phyloP scores from a whole-genome alignment of 2,329 filamentous ascomycete species.

The Curvularia eragrostidis region DNA sequence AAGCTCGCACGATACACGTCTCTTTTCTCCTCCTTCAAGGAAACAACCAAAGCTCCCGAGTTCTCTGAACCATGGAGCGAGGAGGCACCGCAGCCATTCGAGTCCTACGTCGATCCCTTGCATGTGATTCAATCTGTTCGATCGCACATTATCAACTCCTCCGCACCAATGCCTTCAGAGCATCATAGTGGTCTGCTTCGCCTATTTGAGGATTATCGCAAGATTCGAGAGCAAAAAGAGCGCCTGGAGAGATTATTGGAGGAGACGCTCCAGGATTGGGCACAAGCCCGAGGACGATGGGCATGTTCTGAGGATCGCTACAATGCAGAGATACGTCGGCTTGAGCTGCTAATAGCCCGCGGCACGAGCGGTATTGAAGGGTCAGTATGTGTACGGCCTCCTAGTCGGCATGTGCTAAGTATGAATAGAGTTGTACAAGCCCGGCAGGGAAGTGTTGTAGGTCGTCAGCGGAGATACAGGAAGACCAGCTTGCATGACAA shows the following conservation, averaged over 20 bases:
- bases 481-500: conserved; percentile 25
- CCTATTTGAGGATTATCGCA: conserved; percentile 53
- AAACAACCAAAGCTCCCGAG: conserved; percentile 25
- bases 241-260: conserved; percentile 35
- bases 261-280: conserved; percentile 34
- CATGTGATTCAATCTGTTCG: conserved; percentile 35
- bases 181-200: conserved; percentile 50
- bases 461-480: conserved; percentile 34
- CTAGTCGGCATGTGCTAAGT: conserved; percentile 8
- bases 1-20: conserved; percentile 52
- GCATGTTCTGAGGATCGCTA: conserved; percentile 44
- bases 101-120: conserved; percentile 35
- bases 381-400: conserved; percentile 15
- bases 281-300: conserved; percentile 44
- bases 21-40: conserved; percentile 36
- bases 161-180: conserved; percentile 34
- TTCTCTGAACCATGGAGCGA: conserved; percentile 41
- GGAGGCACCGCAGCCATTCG: conserved; percentile 18
- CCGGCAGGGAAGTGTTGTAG: conserved; percentile 51
- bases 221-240: conserved; percentile 46
- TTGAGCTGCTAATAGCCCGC: conserved; percentile 54
- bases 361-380: conserved; percentile 51
- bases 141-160: conserved; percentile 33
- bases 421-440: conserved; percentile 47
- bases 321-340: conserved; percentile 52